Percentiles rank a stretch among this genome's conserved stretches.
Evolutionary conservation across 2,329 filamentous ascomycete genomes (phyloP).

Genomic region (Bimuria novae-zelandiae): DNA sequence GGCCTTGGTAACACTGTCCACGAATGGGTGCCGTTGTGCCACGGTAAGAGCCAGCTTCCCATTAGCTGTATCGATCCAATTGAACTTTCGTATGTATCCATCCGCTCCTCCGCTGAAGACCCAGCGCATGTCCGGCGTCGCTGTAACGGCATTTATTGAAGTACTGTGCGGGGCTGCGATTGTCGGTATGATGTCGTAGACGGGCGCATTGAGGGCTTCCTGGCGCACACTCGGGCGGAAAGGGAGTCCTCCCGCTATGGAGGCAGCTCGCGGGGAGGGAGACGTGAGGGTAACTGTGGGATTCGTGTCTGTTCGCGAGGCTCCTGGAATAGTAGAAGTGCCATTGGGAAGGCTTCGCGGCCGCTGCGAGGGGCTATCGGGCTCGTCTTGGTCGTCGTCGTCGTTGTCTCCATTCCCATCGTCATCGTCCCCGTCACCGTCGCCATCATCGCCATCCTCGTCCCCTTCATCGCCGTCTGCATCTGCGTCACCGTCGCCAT

Average conservation of each 20-base stretch:
- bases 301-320: slow-evolving; percentile 43
- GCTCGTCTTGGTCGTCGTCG: slow-evolving; percentile 51
- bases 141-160: slow-evolving; percentile 88
- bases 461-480: slow-evolving; percentile 47
- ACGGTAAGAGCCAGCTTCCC: slow-evolving; percentile 92
- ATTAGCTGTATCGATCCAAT: slow-evolving; percentile 93
- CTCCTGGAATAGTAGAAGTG: slow-evolving; percentile 22
- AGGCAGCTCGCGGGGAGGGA: slow-evolving; percentile 49
- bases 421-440: slow-evolving; percentile 47
- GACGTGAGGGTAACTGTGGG: slow-evolving; percentile 55
- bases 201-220: slow-evolving; percentile 76
- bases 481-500: slow-evolving; percentile 48
- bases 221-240: slow-evolving; percentile 69
- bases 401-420: slow-evolving; percentile 50
- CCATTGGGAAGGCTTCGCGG: slow-evolving; percentile 36
- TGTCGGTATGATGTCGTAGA: slow-evolving; percentile 91
- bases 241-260: slow-evolving; percentile 39
- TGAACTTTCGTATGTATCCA: slow-evolving; percentile 95
- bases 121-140: slow-evolving; percentile 92
- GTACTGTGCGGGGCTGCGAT: slow-evolving; percentile 96
- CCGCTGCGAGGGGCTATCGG: slow-evolving; percentile 51
- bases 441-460: slow-evolving; percentile 45
- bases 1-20: slow-evolving; percentile 95
- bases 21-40: slow-evolving; percentile 93
- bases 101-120: slow-evolving; percentile 94